phyloP scores from a whole-genome alignment of 75 land plant species.

The Chamaecyparis obtusa region DNA sequence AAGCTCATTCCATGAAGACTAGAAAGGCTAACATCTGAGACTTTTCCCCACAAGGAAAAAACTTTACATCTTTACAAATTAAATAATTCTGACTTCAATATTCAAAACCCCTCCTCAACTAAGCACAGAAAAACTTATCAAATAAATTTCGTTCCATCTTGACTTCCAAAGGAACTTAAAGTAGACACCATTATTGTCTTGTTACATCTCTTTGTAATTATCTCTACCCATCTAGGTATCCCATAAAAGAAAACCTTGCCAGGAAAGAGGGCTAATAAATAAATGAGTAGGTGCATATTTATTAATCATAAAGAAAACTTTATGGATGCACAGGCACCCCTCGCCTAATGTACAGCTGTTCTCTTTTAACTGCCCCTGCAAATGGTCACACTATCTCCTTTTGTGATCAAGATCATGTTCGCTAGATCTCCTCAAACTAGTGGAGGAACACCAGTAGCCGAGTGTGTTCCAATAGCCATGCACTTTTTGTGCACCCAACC shows the following conservation, averaged over 20 bases:
- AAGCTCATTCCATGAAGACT: background rate
- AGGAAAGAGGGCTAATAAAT: background rate
- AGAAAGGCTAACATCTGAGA: background rate
- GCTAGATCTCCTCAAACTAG: background rate
- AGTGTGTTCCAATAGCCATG: too few species aligned
- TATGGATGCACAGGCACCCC: background rate
- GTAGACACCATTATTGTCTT: background rate
- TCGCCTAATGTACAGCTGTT: background rate
- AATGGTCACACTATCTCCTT: background rate
- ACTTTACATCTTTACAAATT: background rate
- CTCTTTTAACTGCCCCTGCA: background rate
- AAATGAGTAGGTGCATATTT: background rate
- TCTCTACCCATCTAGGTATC: background rate
- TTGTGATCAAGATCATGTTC: background rate
- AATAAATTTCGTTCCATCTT: background rate
- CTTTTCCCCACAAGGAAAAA: background rate
- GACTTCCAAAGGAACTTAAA: background rate
- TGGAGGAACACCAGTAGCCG: too few species aligned
- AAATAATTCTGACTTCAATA: background rate
- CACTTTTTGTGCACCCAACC: too few species aligned
- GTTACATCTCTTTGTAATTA: background rate
- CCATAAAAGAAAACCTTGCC: background rate
- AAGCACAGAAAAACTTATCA: background rate
- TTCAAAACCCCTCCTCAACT: background rate
- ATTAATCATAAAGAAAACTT: background rate